Percentiles rank a stretch among this genome's conserved stretches.
phyloP scores from a whole-genome alignment of 768 basidiomycete genomes.

The Cytidiella melzeri region DNA sequence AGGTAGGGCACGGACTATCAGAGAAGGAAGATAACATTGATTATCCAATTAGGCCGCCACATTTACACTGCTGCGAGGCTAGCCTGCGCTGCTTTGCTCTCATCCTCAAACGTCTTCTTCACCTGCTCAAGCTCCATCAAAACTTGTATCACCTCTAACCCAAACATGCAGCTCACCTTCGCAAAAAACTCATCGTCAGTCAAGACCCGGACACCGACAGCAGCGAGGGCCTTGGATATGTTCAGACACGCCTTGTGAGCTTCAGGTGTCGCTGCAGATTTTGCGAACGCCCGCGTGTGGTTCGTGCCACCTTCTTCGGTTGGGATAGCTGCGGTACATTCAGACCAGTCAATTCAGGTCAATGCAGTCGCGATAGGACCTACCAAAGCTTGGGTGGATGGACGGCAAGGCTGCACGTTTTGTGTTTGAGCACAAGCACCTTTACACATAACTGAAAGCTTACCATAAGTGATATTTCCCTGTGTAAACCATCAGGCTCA shows the following conservation, averaged over 20 bases:
- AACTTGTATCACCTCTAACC: not conserved
- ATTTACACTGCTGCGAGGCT: not conserved
- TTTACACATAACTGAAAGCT: conserved; percentile 3
- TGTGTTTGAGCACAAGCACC: not conserved
- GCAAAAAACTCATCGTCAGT: conserved; percentile 58
- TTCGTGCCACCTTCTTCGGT: conserved; percentile 67
- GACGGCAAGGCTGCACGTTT: conserved; percentile 34
- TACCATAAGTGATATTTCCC: conserved; percentile 77
- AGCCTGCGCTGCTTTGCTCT: conserved; percentile 11
- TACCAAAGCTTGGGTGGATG: conserved; percentile 70
- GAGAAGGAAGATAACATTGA: too few relatives aligned
- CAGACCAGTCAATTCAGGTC: too few relatives aligned
- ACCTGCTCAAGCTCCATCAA: conserved; percentile 30
- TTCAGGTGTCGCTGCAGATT: conserved; percentile 49
- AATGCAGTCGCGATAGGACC: too few relatives aligned
- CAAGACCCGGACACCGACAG: conserved; percentile 60
- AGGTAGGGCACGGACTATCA: too few relatives aligned
- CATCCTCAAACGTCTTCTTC: conserved; percentile 42
- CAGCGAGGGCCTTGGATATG: conserved; percentile 66
- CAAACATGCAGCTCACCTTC: conserved; percentile 36
- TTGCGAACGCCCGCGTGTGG: conserved; percentile 64
- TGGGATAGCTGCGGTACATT: conserved; percentile 58
- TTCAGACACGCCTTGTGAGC: conserved; percentile 66
- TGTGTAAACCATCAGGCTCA: conserved; percentile 20
- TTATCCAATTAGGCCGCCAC: too few relatives aligned